A percentile compares a stretch with the other conserved stretches of the same genome.
Evolutionary conservation across 345 rosid genomes (phyloP).

Genomic region (Eucalyptus microcorys): DNA sequence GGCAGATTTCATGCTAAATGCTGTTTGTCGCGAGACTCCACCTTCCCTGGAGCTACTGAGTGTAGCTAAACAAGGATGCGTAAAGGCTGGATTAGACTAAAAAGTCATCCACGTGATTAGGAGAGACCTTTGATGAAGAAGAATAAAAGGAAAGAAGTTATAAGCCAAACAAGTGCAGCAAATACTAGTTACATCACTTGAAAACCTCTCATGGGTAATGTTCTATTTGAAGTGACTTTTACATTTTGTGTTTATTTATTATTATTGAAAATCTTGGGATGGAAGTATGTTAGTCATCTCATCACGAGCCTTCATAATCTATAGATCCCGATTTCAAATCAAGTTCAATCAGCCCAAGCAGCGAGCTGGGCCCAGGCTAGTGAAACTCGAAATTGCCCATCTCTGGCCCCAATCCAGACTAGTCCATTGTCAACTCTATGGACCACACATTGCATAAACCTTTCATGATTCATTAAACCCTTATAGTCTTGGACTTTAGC

Average conservation of each 20-base stretch:
- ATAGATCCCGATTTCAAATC: background rate
- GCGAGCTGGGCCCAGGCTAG: accelerated
- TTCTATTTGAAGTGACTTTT: background rate
- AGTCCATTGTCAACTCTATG: background rate
- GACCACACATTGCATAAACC: background rate
- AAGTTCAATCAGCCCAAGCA: too few relatives aligned
- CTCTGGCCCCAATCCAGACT: background rate
- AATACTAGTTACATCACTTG: background rate
- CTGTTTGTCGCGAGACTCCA: background rate
- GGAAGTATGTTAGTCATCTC: background rate
- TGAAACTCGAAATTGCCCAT: background rate
- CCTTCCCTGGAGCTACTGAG: background rate
- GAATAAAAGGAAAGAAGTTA: background rate
- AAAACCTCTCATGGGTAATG: background rate
- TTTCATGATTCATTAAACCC: background rate
- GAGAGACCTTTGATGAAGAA: background rate
- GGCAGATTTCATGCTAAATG: background rate
- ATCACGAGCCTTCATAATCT: accelerated
- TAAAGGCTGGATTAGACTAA: background rate
- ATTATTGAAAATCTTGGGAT: too few relatives aligned
- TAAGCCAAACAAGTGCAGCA: background rate
- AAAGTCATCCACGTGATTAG: background rate
- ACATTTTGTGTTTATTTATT: too few relatives aligned
- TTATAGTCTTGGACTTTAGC: background rate
- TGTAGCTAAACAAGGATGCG: background rate